Evolutionary conservation across 257 asterid species (phyloP).

Genomic region (Dorcoceras hygrometricum): DNA sequence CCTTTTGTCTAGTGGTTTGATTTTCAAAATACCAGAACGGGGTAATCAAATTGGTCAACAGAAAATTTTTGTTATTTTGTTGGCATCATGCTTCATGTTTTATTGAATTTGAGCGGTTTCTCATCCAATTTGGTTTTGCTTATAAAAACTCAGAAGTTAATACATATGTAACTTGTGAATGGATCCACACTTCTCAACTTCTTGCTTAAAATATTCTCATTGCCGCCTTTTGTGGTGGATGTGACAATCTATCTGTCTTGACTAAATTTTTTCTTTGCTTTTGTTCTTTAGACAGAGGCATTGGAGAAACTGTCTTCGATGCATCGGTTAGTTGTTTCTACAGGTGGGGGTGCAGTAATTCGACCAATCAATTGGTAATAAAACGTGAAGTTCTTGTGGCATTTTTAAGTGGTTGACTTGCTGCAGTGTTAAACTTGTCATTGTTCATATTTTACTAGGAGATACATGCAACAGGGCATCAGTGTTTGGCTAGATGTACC

Average conservation of each 20-base stretch:
- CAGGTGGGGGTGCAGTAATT: constrained; percentile 95
- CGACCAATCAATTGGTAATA: constrained; percentile 86
- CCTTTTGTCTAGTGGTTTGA: not conserved
- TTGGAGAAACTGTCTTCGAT: constrained; percentile 60
- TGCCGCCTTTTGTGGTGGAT: not conserved
- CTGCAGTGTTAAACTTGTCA: constrained; percentile 15
- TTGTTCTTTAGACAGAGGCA: constrained; percentile 58
- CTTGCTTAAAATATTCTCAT: not conserved
- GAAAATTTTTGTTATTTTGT: no score
- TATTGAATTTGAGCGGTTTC: not conserved
- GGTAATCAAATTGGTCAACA: not conserved
- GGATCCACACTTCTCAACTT: not conserved
- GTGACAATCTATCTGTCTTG: constrained; percentile 16
- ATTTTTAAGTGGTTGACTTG: constrained; percentile 7
- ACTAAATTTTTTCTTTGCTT: not conserved
- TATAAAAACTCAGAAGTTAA: not conserved
- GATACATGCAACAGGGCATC: constrained; percentile 79
- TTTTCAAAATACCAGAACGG: not conserved
- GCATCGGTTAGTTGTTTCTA: constrained; percentile 76
- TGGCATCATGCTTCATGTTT: not conserved
- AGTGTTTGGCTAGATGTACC: constrained; percentile 93
- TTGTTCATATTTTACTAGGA: constrained; percentile 43
- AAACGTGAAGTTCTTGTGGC: constrained; percentile 14
- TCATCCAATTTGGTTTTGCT: not conserved
- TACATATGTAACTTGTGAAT: not conserved